These are phyloP conservation scores for Phylloboletellus chloephorus DNA, from an alignment of 1,284 basidiomycete genomes.

Conservation along the genomic window DNA sequence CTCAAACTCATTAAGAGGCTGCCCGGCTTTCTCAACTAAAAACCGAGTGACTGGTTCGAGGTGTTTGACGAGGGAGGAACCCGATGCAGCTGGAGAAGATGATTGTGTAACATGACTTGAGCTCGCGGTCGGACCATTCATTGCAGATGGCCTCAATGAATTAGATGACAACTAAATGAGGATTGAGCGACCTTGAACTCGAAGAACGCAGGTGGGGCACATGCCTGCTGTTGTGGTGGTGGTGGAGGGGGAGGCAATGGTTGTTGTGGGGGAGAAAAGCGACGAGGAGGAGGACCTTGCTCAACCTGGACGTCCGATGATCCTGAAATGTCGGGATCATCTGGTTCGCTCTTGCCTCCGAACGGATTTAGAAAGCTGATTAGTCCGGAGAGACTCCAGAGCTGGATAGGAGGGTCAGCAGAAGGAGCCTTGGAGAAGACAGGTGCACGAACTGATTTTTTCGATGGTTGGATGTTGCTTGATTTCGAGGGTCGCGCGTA, in stretches of 20 bases:
- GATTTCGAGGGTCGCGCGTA: slow-evolving; percentile 31
- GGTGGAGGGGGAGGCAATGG: slow-evolving; percentile 15
- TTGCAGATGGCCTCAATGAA: slow-evolving; percentile 15
- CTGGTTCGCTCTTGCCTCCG: slow-evolving; percentile 25
- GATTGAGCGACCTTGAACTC: slow-evolving; percentile 25
- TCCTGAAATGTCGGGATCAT: slow-evolving; percentile 19
- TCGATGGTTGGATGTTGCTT: slow-evolving; percentile 18
- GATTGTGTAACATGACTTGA: slow-evolving; percentile 16
- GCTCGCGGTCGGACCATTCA: slow-evolving; percentile 12
- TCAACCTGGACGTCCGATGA: slow-evolving; percentile 27
- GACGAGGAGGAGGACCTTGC: slow-evolving; percentile 20
- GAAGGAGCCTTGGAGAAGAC: background rate
- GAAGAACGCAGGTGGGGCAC: slow-evolving; percentile 21
- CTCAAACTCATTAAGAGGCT: slow-evolving; percentile 44
- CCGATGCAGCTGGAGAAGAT: slow-evolving; percentile 13
- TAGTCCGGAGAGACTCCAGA: slow-evolving; percentile 48
- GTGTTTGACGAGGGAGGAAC: slow-evolving; percentile 35
- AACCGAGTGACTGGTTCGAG: slow-evolving; percentile 44
- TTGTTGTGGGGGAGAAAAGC: slow-evolving; percentile 20
- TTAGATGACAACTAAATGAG: slow-evolving; percentile 22
- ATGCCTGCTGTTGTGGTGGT: slow-evolving; percentile 26
- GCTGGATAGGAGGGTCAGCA: slow-evolving; percentile 28
- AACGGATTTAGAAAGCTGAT: slow-evolving; percentile 46
- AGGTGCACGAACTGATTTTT: slow-evolving; percentile 41
- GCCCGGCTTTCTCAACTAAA: slow-evolving; percentile 40